Conservation (phyloP, 2,329 filamentous ascomycete genomes). For the Penicillium thymicola region DNA sequence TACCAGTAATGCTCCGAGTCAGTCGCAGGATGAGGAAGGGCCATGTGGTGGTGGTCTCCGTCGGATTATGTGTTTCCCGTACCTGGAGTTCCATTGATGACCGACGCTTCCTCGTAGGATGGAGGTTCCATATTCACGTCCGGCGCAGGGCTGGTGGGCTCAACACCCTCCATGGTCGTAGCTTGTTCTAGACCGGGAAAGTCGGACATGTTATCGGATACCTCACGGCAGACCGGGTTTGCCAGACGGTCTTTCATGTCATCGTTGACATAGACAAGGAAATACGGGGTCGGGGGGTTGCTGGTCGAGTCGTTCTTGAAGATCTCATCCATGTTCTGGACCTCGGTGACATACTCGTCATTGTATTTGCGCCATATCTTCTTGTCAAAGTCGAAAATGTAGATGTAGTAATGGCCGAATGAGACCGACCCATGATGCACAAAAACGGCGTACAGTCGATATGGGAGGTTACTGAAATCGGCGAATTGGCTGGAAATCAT, state of each 20-base stretch:
- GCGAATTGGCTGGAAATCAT: slow-evolving; percentile 59
- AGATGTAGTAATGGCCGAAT: slow-evolving; percentile 94
- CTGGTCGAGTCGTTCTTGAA: slow-evolving; percentile 61
- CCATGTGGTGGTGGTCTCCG: not conserved
- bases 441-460: slow-evolving; percentile 86
- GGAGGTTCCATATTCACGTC: slow-evolving; percentile 32
- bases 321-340: slow-evolving; percentile 63
- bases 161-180: slow-evolving; percentile 19
- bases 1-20: slow-evolving; percentile 3
- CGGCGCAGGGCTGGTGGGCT: slow-evolving; percentile 10
- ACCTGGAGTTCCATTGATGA: slow-evolving; percentile 11
- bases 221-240: slow-evolving; percentile 54
- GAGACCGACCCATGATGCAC: slow-evolving; percentile 70
- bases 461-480: slow-evolving; percentile 63
- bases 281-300: slow-evolving; percentile 72
- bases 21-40: slow-evolving; percentile 1
- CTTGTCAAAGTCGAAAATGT: slow-evolving; percentile 83
- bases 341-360: slow-evolving; percentile 73
- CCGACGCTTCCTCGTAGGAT: slow-evolving; percentile 26
- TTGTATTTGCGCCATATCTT: slow-evolving; percentile 92
- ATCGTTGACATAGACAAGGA: slow-evolving; percentile 77
- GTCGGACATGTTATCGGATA: slow-evolving; percentile 22
- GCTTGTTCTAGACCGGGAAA: not conserved
- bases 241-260: slow-evolving; percentile 59
- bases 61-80: slow-evolving; percentile 1